Evolutionary conservation across 2,329 filamentous ascomycete genomes (phyloP), one percentile per base, ranked within the genome.

Genomic region (Alternaria sp.): DNA sequence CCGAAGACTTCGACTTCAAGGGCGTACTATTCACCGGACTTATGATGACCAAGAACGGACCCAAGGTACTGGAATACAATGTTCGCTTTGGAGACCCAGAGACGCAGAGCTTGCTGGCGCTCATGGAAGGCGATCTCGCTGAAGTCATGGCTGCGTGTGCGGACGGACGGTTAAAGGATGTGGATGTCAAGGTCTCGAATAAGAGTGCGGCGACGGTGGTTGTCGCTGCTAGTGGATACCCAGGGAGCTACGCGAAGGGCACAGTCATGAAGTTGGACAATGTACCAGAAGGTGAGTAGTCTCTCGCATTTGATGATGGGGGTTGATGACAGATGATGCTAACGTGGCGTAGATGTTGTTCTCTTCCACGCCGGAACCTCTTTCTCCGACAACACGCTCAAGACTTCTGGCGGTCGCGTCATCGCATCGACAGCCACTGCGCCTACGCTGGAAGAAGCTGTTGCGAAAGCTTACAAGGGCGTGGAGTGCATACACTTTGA

Each of bases 341-440:
- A 31, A 57, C 46, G 8, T 26, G 10, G 2, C 81, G 40, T 23
- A 83, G 60, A 89, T 86, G 62, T 88, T 3, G 74, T 90, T 62
- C 86, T 97, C 62, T 99, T 99, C 86, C 95, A 99, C 74, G 95
- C 95, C 5, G 95, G 95, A 28, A 99, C 95, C 3, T 84, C 84
- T 37, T 81, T 85, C 9, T 80, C 81, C 21, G 84, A 87, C 34
- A 81, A 80, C 17, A 82, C 88, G 62, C 82, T 98, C 21, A 84
- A 88, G 72, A 94, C 92, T 0, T 85, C 90, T 0, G 95, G 95
- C 45, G 95, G 95, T 1, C 88, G 95, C 56, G 95, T 99, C 33
- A 97, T 99, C 72, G 93, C 94, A 14, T 88, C 92, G n/a, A 96
- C 91, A 36, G 91, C 93, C 1, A 90, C 88, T 2, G 90, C 87